phyloP scores from a whole-genome alignment of 805 yeast genomes.

The Monosporozyma siamensis region DNA sequence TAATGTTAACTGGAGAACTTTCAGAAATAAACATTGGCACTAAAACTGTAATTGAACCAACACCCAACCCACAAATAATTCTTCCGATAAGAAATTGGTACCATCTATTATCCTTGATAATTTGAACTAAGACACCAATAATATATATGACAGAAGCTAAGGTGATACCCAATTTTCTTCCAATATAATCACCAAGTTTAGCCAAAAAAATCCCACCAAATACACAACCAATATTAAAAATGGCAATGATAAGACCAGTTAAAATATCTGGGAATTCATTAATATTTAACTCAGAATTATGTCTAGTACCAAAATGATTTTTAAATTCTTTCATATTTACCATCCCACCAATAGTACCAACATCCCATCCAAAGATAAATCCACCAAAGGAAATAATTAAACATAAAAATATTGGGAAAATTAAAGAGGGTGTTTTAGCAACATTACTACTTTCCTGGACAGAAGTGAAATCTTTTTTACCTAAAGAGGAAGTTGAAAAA shows the following conservation, averaged over 20 bases:
- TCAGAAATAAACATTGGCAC: constrained; percentile 66
- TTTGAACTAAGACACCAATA: constrained; percentile 56
- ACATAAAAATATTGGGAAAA: constrained; percentile 33
- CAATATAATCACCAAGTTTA: constrained; percentile 49
- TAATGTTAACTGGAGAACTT: constrained; percentile 51
- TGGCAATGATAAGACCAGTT: constrained; percentile 43
- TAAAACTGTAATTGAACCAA: constrained; percentile 64
- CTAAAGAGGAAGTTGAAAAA: neutral
- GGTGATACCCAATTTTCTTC: constrained; percentile 51
- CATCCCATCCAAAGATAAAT: constrained; percentile 66
- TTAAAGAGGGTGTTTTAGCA: neutral
- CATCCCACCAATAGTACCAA: constrained; percentile 69
- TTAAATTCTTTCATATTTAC: constrained; percentile 50
- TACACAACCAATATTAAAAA: constrained; percentile 63
- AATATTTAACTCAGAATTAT: constrained; percentile 20
- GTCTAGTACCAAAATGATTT: constrained; percentile 39
- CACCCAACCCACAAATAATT: constrained; percentile 60
- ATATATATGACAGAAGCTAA: constrained; percentile 38
- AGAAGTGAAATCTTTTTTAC: neutral
- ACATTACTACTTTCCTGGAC: neutral
- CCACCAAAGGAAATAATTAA: constrained; percentile 60
- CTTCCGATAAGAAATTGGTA: constrained; percentile 57
- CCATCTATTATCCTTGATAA: constrained; percentile 45
- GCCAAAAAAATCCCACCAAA: constrained; percentile 56
- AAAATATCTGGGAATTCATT: constrained; percentile 32